phyloP scores from a whole-genome alignment of 805 yeast species.

The Maudiozyma barnettii region DNA sequence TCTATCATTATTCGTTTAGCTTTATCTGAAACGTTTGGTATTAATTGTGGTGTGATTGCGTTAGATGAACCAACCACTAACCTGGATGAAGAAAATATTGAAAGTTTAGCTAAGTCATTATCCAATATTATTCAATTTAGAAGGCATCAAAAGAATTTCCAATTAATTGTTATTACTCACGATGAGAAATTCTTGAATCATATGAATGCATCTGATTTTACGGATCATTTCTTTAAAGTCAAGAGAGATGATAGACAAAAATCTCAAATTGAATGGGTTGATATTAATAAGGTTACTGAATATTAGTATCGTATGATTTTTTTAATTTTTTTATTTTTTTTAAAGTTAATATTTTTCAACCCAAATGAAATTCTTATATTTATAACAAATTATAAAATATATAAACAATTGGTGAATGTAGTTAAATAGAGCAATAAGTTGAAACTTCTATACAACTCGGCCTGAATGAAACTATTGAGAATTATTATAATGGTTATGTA shows the following conservation, averaged over 20 bases:
- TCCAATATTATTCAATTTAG: conserved; percentile 67
- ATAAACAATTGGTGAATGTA: too few relatives aligned
- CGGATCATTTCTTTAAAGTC: conserved; percentile 80
- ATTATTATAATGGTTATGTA: too few relatives aligned
- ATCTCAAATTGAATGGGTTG: conserved; percentile 59
- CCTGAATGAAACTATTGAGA: too few relatives aligned
- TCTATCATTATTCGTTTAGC: conserved; percentile 86
- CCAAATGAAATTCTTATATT: too few relatives aligned
- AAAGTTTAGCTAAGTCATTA: conserved; percentile 74
- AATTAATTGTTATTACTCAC: conserved; percentile 90
- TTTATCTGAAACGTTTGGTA: conserved; percentile 90
- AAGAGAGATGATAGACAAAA: conserved; percentile 73
- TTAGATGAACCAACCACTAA: conserved; percentile 97
- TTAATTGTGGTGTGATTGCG: conserved; percentile 90
- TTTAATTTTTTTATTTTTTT: too few relatives aligned
- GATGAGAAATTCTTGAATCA: conserved; percentile 82
- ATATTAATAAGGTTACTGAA: conserved; percentile 32
- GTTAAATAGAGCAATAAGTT: too few relatives aligned
- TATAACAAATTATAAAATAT: too few relatives aligned
- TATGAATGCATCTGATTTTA: conserved; percentile 76
- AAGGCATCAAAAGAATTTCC: conserved; percentile 76
- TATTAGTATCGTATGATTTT: background rate
- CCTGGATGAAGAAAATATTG: conserved; percentile 80
- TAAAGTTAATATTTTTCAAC: too few relatives aligned
- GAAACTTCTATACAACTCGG: too few relatives aligned